phyloP scores from a whole-genome alignment of 371 early-diverging fungal genomes.

The Mortierella sp. region DNA sequence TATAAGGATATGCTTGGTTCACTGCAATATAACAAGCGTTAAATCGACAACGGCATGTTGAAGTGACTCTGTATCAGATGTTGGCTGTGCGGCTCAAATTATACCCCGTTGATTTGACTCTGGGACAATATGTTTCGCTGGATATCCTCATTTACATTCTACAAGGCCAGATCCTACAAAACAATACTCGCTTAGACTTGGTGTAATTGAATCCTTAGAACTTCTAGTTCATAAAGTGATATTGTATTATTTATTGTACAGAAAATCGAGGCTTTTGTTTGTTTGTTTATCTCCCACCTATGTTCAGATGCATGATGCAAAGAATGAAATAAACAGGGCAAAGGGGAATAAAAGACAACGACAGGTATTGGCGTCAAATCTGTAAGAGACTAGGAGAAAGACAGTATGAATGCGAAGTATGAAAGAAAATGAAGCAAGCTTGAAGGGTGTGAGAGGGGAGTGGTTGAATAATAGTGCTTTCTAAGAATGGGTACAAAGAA shows the following conservation, averaged over 20 bases:
- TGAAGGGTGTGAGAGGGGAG: slow-evolving; percentile 8
- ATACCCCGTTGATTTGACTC: neutral
- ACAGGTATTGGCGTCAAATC: neutral
- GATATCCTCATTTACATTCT: too few relatives aligned
- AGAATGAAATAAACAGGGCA: neutral
- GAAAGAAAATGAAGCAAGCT: neutral
- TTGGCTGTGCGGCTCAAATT: neutral
- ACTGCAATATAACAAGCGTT: neutral
- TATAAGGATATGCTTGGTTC: too few relatives aligned
- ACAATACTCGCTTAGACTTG: too few relatives aligned
- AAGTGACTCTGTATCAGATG: too few relatives aligned
- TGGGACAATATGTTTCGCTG: too few relatives aligned
- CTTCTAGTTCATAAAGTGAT: neutral
- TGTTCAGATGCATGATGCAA: neutral
- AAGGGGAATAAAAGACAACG: neutral
- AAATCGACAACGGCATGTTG: neutral
- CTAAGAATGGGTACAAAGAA: slow-evolving; percentile 20
- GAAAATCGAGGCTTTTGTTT: neutral
- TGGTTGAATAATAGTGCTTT: slow-evolving; percentile 25
- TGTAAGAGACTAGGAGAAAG: neutral
- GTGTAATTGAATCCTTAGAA: neutral
- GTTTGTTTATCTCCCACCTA: neutral
- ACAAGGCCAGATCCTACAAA: too few relatives aligned
- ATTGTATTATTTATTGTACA: slow-evolving; percentile 8
- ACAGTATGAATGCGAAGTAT: neutral